Conservation (phyloP, 805 yeast genomes). For the Nakazawaea molendinolei region DNA sequence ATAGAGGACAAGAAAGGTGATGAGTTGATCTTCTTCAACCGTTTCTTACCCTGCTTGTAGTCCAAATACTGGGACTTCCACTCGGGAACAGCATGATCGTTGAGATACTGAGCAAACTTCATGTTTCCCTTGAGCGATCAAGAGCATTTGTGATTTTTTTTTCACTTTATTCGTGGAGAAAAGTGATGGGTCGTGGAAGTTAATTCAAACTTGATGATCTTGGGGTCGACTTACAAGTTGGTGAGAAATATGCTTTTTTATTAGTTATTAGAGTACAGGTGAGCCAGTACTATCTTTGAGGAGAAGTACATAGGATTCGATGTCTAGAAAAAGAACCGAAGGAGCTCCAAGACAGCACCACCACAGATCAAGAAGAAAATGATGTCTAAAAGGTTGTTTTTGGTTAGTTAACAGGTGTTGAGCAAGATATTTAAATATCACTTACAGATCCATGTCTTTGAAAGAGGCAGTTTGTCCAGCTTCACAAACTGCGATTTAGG, state of each 20-base stretch:
- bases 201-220: no score
- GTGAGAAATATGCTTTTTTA: no score
- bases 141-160: no score
- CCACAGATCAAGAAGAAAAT: constrained; percentile 66
- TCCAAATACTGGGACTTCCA: constrained; percentile 83
- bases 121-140: no score
- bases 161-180: no score
- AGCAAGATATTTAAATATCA: constrained; percentile 12
- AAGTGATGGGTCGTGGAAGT: no score
- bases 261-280: no score
- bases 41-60: constrained; percentile 44
- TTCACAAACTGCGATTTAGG: constrained; percentile 35
- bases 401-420: not conserved
- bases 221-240: no score
- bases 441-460: constrained; percentile 62
- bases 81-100: constrained; percentile 71
- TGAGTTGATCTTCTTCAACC: constrained; percentile 22
- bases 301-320: no score
- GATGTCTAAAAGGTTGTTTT: constrained; percentile 17
- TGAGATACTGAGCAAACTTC: constrained; percentile 67
- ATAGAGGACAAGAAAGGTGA: constrained; percentile 2
- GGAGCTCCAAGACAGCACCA: constrained; percentile 70
- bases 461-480: constrained; percentile 42
- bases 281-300: no score
- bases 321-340: constrained; percentile 45